A percentile compares a stretch with the other conserved stretches of the same genome.
These are phyloP conservation scores for Senna siamea DNA, from an alignment of 306 rosid species.

Conservation along the genomic window DNA sequence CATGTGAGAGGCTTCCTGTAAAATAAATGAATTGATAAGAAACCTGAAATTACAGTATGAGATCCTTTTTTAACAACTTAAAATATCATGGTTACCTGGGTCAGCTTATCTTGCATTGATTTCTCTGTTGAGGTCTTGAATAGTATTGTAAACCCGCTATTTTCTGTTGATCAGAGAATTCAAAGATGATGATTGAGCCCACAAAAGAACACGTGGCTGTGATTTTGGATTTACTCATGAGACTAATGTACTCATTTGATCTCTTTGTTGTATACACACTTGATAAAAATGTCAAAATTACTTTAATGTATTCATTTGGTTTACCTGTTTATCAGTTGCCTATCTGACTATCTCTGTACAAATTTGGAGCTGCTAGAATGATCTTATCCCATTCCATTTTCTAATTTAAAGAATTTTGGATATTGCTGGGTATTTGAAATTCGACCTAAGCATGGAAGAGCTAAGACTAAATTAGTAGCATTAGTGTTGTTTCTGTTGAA, in stretches of 20 bases:
- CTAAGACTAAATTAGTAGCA: background rate
- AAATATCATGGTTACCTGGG: no score
- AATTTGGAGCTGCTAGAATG: conserved; percentile 27
- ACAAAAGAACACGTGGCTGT: conserved; percentile 29
- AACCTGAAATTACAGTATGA: no score
- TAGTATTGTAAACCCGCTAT: conserved; percentile 19
- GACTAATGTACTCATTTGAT: conserved; percentile 44
- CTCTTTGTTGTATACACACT: conserved; percentile 39
- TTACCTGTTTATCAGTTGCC: conserved; percentile 24
- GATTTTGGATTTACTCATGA: conserved; percentile 41
- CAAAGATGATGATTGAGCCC: conserved; percentile 83
- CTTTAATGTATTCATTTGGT: conserved; percentile 34
- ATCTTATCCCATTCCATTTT: conserved; percentile 17
- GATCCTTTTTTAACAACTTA: no score
- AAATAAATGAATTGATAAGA: conserved; percentile 3
- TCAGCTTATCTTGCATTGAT: background rate
- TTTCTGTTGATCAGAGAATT: conserved; percentile 71
- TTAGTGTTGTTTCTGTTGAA: background rate
- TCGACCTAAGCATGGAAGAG: background rate
- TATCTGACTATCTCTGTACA: conserved; percentile 28
- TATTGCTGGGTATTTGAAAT: background rate
- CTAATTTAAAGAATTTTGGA: background rate
- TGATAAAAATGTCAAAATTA: conserved; percentile 28
- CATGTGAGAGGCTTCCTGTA: conserved; percentile 15
- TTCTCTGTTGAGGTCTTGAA: background rate